These are phyloP conservation scores for Phytophthora podocarpi DNA, from an alignment of 352 stramenopile species.

Conservation along the genomic window DNA sequence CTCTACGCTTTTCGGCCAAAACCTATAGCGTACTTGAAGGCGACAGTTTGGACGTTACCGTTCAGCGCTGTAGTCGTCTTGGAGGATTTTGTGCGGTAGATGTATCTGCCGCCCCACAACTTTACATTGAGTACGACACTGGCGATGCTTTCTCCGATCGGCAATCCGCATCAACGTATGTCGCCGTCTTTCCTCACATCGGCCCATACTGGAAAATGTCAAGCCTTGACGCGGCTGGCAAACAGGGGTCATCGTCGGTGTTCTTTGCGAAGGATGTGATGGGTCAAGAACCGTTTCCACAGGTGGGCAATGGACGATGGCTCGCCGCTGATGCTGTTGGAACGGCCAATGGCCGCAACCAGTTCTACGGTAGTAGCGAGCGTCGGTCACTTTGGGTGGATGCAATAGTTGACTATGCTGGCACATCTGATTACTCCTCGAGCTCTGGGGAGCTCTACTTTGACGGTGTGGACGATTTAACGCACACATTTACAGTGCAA, in stretches of 20 bases:
- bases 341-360: slow-evolving; percentile 85
- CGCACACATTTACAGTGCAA: slow-evolving; percentile 74
- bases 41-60: slow-evolving; percentile 65
- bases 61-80: slow-evolving; percentile 68
- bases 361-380: slow-evolving; percentile 92
- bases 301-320: slow-evolving; percentile 63
- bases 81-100: slow-evolving; percentile 71
- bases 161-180: slow-evolving; percentile 49
- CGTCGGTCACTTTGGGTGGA: slow-evolving; percentile 80
- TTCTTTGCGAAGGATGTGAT: slow-evolving; percentile 64
- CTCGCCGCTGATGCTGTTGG: slow-evolving; percentile 68
- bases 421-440: slow-evolving; percentile 88
- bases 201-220: slow-evolving; percentile 69
- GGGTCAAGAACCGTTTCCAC: slow-evolving; percentile 82
- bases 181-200: slow-evolving; percentile 44
- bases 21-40: slow-evolving; percentile 90
- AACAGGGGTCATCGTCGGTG: slow-evolving; percentile 34
- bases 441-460: slow-evolving; percentile 72
- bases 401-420: slow-evolving; percentile 89
- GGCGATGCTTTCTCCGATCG: slow-evolving; percentile 74
- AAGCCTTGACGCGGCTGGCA: slow-evolving; percentile 56
- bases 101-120: slow-evolving; percentile 40
- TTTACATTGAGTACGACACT: slow-evolving; percentile 79
- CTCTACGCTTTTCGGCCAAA: slow-evolving; percentile 72
- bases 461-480: slow-evolving; percentile 45